Conservation (phyloP, 805 yeast species). For the Ogataea kodamae region DNA sequence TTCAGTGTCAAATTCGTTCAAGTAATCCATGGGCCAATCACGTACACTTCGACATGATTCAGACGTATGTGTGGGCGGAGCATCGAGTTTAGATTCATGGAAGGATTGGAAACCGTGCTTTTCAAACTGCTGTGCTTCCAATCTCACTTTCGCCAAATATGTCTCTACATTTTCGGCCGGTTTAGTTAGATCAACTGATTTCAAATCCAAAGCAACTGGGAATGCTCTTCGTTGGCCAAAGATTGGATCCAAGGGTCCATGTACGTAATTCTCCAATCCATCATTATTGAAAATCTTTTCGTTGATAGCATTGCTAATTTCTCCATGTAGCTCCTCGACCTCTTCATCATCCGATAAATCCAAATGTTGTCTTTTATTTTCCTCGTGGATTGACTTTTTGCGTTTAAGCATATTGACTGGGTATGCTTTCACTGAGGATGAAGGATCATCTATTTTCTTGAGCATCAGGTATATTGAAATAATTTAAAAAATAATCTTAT, state of each 20-base stretch:
- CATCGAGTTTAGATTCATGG: too few species aligned
- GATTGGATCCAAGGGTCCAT: slow-evolving; percentile 35
- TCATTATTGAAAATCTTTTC: slow-evolving; percentile 9
- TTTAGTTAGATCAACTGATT: slow-evolving; percentile 14
- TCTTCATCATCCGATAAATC: slow-evolving; percentile 6
- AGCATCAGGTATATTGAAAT: too few species aligned
- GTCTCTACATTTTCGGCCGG: slow-evolving; percentile 27
- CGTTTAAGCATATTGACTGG: not conserved
- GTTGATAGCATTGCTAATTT: slow-evolving; percentile 11
- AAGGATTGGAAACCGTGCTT: slow-evolving; percentile 1
- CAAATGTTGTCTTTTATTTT: slow-evolving; percentile 2
- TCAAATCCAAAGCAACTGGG: slow-evolving; percentile 27
- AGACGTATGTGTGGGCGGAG: too few species aligned
- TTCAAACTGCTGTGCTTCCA: slow-evolving; percentile 28
- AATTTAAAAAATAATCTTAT: too few species aligned
- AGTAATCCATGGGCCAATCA: slow-evolving; percentile 11
- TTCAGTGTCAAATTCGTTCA: slow-evolving; percentile 16
- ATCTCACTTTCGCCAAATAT: slow-evolving; percentile 34
- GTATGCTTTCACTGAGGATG: too few species aligned
- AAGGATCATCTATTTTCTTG: too few species aligned
- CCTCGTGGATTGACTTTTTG: not conserved
- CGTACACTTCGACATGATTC: too few species aligned
- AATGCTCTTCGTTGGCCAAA: slow-evolving; percentile 37
- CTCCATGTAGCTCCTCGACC: slow-evolving; percentile 4
- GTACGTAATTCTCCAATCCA: slow-evolving; percentile 15